These are phyloP conservation scores for Alectoria sarmentosa DNA, from an alignment of 495 filamentous ascomycete species.

Conservation along the genomic window DNA sequence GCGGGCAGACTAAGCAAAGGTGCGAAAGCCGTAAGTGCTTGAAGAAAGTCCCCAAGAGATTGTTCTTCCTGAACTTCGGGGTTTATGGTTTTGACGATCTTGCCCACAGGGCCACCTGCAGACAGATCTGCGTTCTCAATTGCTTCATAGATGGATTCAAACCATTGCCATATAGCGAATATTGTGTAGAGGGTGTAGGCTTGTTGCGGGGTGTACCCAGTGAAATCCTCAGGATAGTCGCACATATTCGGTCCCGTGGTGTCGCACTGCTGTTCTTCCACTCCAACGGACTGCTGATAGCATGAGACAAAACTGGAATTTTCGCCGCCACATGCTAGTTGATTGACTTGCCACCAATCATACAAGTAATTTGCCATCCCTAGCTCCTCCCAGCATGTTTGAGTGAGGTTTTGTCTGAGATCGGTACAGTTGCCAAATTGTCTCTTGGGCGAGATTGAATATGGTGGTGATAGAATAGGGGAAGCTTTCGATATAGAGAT, in stretches of 20 bases:
- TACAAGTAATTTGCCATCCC: neutral
- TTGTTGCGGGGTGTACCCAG: conserved; percentile 10
- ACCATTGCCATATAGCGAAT: conserved; percentile 20
- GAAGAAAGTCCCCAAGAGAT: conserved; percentile 6
- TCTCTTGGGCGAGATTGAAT: neutral
- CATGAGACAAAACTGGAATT: conserved; percentile 10
- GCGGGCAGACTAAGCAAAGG: conserved; percentile 4
- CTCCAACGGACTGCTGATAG: conserved; percentile 12
- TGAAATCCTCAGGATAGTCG: conserved; percentile 10
- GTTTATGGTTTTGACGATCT: conserved; percentile 13
- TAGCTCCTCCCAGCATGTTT: conserved; percentile 10
- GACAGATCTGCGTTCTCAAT: conserved; percentile 9
- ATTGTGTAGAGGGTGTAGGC: conserved; percentile 17
- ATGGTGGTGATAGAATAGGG: neutral
- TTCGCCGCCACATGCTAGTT: neutral
- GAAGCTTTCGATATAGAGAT: neutral
- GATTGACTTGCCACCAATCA: conserved; percentile 12
- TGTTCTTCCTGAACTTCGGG: neutral
- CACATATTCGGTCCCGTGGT: conserved; percentile 8
- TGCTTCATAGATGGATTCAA: conserved; percentile 14
- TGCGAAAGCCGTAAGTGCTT: conserved; percentile 12
- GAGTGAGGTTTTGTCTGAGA: conserved; percentile 13
- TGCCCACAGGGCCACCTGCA: conserved; percentile 8
- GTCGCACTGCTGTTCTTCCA: conserved; percentile 12
- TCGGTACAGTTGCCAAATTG: neutral